Percentiles rank a stretch among this genome's conserved stretches.
phyloP scores from a whole-genome alignment of 73 alveolate species.

The Tetrahymena elliotti region DNA sequence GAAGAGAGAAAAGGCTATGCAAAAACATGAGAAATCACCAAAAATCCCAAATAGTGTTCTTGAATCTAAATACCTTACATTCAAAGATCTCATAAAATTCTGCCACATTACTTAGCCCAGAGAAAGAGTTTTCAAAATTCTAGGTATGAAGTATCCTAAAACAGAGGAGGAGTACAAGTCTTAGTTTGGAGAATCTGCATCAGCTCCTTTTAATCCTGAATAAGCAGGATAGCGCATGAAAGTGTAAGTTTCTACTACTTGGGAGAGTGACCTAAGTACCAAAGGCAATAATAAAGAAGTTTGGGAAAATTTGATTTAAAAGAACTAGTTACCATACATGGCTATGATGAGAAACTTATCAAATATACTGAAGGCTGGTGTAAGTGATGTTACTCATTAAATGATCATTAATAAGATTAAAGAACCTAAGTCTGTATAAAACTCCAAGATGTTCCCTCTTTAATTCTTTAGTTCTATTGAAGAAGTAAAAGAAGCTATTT shows the following conservation, averaged over 20 bases:
- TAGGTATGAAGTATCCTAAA: slow-evolving; percentile 43
- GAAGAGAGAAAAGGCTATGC: background rate
- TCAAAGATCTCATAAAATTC: slow-evolving; percentile 17
- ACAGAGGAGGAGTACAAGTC: slow-evolving; percentile 32
- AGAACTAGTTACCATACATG: slow-evolving; percentile 32
- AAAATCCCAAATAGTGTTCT: background rate
- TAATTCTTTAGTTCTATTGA: slow-evolving; percentile 15
- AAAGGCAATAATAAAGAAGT: slow-evolving; percentile 15
- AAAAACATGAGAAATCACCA: background rate
- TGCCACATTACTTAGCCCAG: slow-evolving; percentile 44
- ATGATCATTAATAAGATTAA: background rate
- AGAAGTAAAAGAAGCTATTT: background rate
- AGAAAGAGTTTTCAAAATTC: slow-evolving; percentile 3
- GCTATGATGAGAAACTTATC: slow-evolving; percentile 44
- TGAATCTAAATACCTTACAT: slow-evolving; percentile 1
- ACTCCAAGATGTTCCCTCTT: slow-evolving; percentile 26
- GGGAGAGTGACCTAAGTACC: slow-evolving; percentile 40
- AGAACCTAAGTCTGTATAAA: background rate
- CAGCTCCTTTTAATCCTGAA: slow-evolving; percentile 26
- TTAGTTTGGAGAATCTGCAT: background rate
- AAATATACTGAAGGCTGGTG: slow-evolving; percentile 35
- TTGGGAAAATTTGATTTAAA: slow-evolving; percentile 37
- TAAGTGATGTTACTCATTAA: slow-evolving; percentile 16
- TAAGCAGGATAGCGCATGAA: slow-evolving; percentile 42
- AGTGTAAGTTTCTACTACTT: slow-evolving; percentile 28